Evolutionary conservation across 1,139 yeast genomes (phyloP).

Genomic region (Lodderomyces metapsilosis): DNA sequence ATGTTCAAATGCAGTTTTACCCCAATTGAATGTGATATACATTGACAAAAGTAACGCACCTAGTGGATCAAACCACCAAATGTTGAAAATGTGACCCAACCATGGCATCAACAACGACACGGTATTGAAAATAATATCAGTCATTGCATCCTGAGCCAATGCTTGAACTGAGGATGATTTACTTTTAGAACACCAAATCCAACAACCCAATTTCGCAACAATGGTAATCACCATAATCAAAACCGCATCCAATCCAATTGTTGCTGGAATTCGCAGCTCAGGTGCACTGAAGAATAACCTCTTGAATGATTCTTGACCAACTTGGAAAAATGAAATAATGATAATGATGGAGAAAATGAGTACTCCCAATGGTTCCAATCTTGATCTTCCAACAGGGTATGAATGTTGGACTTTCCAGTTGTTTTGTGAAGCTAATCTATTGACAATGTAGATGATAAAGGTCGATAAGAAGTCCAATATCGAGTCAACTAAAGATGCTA

Average conservation of each 20-base stretch:
- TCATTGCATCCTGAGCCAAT: constrained; percentile 76
- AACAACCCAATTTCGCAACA: constrained; percentile 57
- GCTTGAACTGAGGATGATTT: constrained; percentile 73
- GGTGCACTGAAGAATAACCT: constrained; percentile 30
- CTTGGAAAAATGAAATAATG: constrained; percentile 70
- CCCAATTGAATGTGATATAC: constrained; percentile 68
- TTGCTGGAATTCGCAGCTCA: constrained; percentile 37
- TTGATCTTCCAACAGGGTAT: constrained; percentile 69
- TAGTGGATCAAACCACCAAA: constrained; percentile 71
- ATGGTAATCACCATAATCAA: constrained; percentile 65
- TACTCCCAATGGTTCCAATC: constrained; percentile 78
- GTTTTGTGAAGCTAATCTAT: constrained; percentile 54
- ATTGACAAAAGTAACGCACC: constrained; percentile 67
- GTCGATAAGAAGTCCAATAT: constrained; percentile 74
- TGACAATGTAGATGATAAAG: constrained; percentile 64
- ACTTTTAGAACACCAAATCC: constrained; percentile 63
- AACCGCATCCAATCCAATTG: constrained; percentile 54
- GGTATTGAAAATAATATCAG: constrained; percentile 69
- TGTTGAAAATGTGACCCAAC: constrained; percentile 46
- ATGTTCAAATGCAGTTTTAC: constrained; percentile 63
- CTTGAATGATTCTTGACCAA: constrained; percentile 61
- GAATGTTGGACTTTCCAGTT: constrained; percentile 49
- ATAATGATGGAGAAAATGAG: constrained; percentile 71
- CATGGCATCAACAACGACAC: constrained; percentile 73
- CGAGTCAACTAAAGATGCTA: constrained; percentile 79